These are phyloP conservation scores for Cicer bijugum DNA, from an alignment of 306 rosid genomes.

Conservation along the genomic window DNA sequence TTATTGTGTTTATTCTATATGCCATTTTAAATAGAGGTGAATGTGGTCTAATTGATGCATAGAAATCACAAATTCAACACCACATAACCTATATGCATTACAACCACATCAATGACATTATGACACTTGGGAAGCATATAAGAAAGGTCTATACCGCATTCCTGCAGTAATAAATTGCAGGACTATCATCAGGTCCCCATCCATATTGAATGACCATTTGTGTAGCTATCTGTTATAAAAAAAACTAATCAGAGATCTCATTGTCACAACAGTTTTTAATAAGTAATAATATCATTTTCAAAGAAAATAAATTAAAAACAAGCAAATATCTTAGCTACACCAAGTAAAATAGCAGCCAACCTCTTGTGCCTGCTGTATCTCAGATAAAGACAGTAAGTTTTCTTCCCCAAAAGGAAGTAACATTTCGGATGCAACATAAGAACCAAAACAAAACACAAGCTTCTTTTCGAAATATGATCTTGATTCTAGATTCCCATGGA, in stretches of 20 bases:
- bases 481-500: slow-evolving; percentile 74
- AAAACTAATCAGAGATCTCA: slow-evolving; percentile 21
- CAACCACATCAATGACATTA: slow-evolving; percentile 21
- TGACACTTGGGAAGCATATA: slow-evolving; percentile 35
- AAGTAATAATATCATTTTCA: slow-evolving; percentile 29
- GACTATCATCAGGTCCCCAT: slow-evolving; percentile 99
- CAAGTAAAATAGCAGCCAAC: slow-evolving; percentile 53
- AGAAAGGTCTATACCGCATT: slow-evolving; percentile 76
- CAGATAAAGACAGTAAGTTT: slow-evolving; percentile 79
- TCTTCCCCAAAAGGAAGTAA: slow-evolving; percentile 97
- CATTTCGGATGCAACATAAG: slow-evolving; percentile 87
- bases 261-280: slow-evolving; percentile 13
- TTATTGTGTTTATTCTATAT: not conserved
- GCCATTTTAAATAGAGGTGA: not conserved
- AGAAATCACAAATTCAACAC: slow-evolving; percentile 1
- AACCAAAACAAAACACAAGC: slow-evolving; percentile 96
- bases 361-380: slow-evolving; percentile 91
- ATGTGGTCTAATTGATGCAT: not conserved
- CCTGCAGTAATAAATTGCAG: slow-evolving; percentile 80
- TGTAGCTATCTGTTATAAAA: slow-evolving; percentile 82
- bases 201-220: slow-evolving; percentile 97
- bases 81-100: slow-evolving; percentile 30
- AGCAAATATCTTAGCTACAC: slow-evolving; percentile 29
- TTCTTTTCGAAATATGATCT: slow-evolving; percentile 94
- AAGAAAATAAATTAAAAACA: slow-evolving; percentile 39